phyloP scores from a whole-genome alignment of 768 basidiomycete species.

The Termitomyces titanicus region DNA sequence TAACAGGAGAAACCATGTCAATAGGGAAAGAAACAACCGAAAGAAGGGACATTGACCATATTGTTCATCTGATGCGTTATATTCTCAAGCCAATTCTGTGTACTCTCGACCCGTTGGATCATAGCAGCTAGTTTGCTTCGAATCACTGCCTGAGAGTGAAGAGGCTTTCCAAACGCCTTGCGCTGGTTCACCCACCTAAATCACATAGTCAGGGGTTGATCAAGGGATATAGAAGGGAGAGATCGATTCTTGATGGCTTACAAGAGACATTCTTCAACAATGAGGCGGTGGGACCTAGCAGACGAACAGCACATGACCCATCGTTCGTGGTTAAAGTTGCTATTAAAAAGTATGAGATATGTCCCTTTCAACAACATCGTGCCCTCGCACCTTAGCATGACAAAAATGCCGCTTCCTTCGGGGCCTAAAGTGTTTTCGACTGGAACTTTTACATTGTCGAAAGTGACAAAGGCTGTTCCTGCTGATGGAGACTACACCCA shows the following conservation, averaged over 20 bases:
- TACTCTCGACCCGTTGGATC: slow-evolving; percentile 59
- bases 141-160: slow-evolving; percentile 83
- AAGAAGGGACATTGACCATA: slow-evolving; percentile 43
- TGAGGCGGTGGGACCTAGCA: slow-evolving; percentile 60
- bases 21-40: not conserved
- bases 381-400: slow-evolving; percentile 39
- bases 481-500: slow-evolving; percentile 59
- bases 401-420: slow-evolving; percentile 65
- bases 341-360: slow-evolving; percentile 18
- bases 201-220: not conserved
- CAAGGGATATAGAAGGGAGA: not conserved
- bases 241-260: slow-evolving; percentile 13
- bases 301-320: slow-evolving; percentile 86
- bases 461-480: slow-evolving; percentile 75
- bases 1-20: slow-evolving; percentile 12
- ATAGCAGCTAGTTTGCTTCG: slow-evolving; percentile 85
- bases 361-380: not conserved
- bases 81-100: slow-evolving; percentile 80
- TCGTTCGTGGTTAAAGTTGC: slow-evolving; percentile 94
- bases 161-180: slow-evolving; percentile 86
- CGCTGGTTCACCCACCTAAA: slow-evolving; percentile 81
- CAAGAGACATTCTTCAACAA: slow-evolving; percentile 55
- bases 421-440: slow-evolving; percentile 80
- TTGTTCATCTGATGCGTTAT: slow-evolving; percentile 85
- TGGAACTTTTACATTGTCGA: slow-evolving; percentile 82